Conservation (phyloP, 2,329 filamentous ascomycete genomes). For the Epichloe amarillans region DNA sequence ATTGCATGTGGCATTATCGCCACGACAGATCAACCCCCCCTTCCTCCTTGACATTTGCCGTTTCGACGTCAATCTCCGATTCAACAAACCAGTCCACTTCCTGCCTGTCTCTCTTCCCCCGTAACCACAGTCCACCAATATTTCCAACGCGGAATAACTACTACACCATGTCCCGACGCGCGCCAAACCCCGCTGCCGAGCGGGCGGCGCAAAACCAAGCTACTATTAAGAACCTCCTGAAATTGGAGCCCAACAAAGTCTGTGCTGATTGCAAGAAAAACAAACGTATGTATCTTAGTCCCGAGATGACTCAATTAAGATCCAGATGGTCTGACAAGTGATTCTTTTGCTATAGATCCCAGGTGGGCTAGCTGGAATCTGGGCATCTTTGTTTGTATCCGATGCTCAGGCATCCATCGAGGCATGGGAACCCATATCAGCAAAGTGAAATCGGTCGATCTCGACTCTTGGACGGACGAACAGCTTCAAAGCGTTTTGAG, state of each 20-base stretch:
- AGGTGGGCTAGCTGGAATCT: constrained; percentile 99
- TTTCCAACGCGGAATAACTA: constrained; percentile 7
- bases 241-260: constrained; percentile 88
- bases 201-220: constrained; percentile 85
- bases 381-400: constrained; percentile 93
- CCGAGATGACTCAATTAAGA: neutral
- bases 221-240: constrained; percentile 88
- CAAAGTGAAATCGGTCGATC: constrained; percentile 92
- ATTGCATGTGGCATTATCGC: constrained; percentile 3
- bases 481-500: constrained; percentile 85
- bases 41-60: neutral
- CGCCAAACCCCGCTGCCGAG: constrained; percentile 66
- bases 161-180: constrained; percentile 59
- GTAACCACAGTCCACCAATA: constrained; percentile 5
- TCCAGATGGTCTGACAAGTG: constrained; percentile 1
- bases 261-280: constrained; percentile 99
- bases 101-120: constrained; percentile 1
- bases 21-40: neutral
- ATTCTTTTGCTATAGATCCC: constrained; percentile 49
- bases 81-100: neutral
- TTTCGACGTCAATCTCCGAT: neutral
- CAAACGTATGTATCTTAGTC: constrained; percentile 57
- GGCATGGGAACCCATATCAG: constrained; percentile 99
- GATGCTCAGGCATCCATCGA: constrained; percentile 95
- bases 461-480: constrained; percentile 97